Base-by-base conservation (phyloP, 257 asterid genomes). In the Solanum pimpinellifolium region DNA sequence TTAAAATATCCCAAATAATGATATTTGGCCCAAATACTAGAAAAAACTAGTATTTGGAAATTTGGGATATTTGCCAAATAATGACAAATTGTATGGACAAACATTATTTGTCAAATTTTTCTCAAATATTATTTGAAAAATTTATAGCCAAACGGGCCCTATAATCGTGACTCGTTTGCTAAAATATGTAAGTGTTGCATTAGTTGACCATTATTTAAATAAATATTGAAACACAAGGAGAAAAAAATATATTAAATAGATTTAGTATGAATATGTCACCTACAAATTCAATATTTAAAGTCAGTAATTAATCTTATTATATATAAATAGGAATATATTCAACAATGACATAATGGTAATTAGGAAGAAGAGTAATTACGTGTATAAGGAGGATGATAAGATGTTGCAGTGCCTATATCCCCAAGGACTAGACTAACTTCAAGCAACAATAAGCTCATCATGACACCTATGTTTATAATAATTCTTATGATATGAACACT, bases 381-480 rank as follows among this genome's bases (percentile, higher is more conserved):
- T 31, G 91, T 86, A 92, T 93, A 95, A 18, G 98, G 98, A 76
- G 98, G 96, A 87, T 82, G 73, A 39, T 95, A 95, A 72, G 98
- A 93, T 39, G 93, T 87, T 25, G 98, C 98, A 0, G 97, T 92
- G 82, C 97, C 97, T 12, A 95, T 88, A 27, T 94, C 98, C 7
- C 90, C 95, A 39, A 42, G 52, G 78, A 90, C 95, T n/a, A 90
- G 12, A 33, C 46, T 86, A 35, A 86, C 74, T 68, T 90, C 86
- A 27, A 66, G 81, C 89, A 88, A 90, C 21, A 90, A 81, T 87
- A 90, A 74, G 86, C 86, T 47, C 35, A 83, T 68, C 65, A 92
- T 73, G 62, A 52, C 21, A 52, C 6, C n/a, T 59, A 59, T 52
- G 47, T 86, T 31, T 68, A 88, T 68, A 56, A 88, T 68, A 56